Base-by-base conservation (phyloP, 768 basidiomycete genomes). In the Boletus rex-veris region DNA sequence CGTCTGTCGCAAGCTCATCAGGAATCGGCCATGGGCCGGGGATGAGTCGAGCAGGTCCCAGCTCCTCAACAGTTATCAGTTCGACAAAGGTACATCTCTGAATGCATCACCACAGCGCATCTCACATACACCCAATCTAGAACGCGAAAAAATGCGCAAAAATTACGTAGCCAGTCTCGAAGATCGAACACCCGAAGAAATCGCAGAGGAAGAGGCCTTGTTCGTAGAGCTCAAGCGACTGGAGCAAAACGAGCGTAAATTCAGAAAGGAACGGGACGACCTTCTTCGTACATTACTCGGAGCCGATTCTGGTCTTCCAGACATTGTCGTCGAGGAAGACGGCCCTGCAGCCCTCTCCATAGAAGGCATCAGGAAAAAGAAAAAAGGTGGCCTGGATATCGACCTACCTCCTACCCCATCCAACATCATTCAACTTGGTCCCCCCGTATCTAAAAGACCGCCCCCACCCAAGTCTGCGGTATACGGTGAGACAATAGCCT, bases 181-280 rank as follows among this genome's bases (percentile, higher is more conserved):
- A 72, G 83, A 80, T 52, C 85, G 96, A n/a, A 89, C 92, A 0
- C 80, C 85, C 5, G 84, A 88, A 45, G 92, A 98, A 72, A 86
- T 96, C 41, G 88, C 86, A 16, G 95, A 99, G 68, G 97, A 98
- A 76, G 95, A 98, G 63, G 89, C 92, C 8, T 77, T 99, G 4
- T 98, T 90, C 71, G 74, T 98, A 57, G 93, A 98, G 70, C 80
- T 96, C 46, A 94, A 95, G 65, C 84, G 92, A n/a, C 79, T 99
- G 46, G 95, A 98, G 67, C 96, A 98, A 72, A 91, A 80, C 55
- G 94, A 97, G 67, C 80, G 88, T 31, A 80, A 80, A 49, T 98
- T 94, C 76, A 89, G 88, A 72, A 84, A 83, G 58, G 93, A 97
- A 18, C 78, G 94, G 16, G 92, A 97, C 52, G 90, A 92, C 41